Percentiles rank a stretch among this genome's conserved stretches.
phyloP scores from a whole-genome alignment of 495 filamentous ascomycete species.

The Symbiotaphrina buchneri region DNA sequence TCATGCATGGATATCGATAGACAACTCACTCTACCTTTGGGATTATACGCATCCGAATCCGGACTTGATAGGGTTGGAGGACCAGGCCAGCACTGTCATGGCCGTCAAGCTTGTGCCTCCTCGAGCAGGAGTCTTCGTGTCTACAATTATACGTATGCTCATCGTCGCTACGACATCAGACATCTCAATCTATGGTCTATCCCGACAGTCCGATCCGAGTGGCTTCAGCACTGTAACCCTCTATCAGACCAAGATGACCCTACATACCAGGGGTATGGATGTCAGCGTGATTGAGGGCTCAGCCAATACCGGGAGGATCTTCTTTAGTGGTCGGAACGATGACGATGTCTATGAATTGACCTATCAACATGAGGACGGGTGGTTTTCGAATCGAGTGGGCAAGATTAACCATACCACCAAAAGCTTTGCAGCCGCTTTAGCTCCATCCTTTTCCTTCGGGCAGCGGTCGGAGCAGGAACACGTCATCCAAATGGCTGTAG shows the following conservation, averaged over 20 bases:
- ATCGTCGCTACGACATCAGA: conserved; percentile 72
- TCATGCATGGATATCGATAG: conserved; percentile 89
- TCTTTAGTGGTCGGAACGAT: conserved; percentile 62
- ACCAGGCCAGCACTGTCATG: conserved; percentile 64
- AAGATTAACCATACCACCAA: conserved; percentile 72
- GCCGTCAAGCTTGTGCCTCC: conserved; percentile 66
- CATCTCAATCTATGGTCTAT: conserved; percentile 62
- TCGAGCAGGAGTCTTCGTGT: conserved; percentile 60
- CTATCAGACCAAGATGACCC: conserved; percentile 65
- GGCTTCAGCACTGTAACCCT: conserved; percentile 50
- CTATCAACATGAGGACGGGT: conserved; percentile 78
- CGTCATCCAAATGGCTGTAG: conserved; percentile 56
- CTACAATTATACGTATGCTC: conserved; percentile 60
- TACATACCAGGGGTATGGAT: conserved; percentile 45
- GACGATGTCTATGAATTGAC: conserved; percentile 80
- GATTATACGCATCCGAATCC: conserved; percentile 80
- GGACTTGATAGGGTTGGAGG: conserved; percentile 81
- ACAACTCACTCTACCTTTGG: conserved; percentile 92
- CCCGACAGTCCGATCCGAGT: conserved; percentile 30
- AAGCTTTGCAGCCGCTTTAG: conserved; percentile 24
- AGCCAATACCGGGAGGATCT: conserved; percentile 59
- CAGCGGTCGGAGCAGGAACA: conserved; percentile 27
- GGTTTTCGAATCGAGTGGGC: conserved; percentile 66
- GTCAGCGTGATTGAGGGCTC: conserved; percentile 56
- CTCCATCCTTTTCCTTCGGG: conserved; percentile 15